A percentile compares a stretch with the other conserved stretches of the same genome.
Evolutionary conservation across 257 asterid genomes (phyloP).

Genomic region (Petunia secreta): DNA sequence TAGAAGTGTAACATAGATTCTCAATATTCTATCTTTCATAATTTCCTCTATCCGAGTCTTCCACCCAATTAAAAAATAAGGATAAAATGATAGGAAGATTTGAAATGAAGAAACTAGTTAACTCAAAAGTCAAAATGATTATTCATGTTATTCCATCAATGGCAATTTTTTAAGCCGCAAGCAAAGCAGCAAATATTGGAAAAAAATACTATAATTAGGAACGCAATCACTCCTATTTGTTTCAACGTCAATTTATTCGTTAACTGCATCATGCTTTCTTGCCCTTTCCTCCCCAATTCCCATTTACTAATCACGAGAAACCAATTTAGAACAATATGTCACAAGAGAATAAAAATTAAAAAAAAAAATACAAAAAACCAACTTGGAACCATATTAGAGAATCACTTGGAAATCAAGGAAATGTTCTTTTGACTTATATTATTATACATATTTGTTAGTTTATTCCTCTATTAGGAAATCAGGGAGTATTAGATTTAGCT

Average conservation of each 20-base stretch:
- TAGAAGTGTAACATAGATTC: too few relatives aligned
- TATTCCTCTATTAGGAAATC: background rate
- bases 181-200: background rate
- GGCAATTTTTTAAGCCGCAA: background rate
- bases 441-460: too few relatives aligned
- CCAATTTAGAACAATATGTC: background rate
- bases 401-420: background rate
- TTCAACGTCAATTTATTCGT: slow-evolving; percentile 10
- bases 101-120: background rate
- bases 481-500: too few relatives aligned
- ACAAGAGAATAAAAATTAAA: background rate
- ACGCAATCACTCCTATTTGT: background rate
- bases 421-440: background rate
- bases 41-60: too few relatives aligned
- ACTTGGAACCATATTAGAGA: background rate
- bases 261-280: background rate
- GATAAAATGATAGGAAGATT: background rate
- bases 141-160: background rate
- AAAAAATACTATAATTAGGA: background rate
- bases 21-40: too few relatives aligned
- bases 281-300: background rate
- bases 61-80: too few relatives aligned
- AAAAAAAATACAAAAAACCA: too few relatives aligned
- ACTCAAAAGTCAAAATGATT: background rate
- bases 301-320: background rate